Base-by-base conservation (phyloP, 148 eudicot species). In the Heliosperma pusillum region DNA sequence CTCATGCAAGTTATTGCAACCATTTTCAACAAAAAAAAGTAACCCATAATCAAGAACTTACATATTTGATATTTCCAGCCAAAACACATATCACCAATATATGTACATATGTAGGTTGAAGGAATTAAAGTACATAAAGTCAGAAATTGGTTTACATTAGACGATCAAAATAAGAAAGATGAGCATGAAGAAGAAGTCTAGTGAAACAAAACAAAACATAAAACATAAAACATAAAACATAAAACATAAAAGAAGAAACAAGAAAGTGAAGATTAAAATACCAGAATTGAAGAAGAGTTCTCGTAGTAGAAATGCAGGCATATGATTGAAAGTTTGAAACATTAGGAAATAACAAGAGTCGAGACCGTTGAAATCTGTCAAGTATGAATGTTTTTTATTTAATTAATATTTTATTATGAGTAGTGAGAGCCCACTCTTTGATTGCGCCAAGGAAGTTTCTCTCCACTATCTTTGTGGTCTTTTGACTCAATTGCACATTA, bases 71-170 rank as follows among this genome's bases (percentile, higher is more conserved):
- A 29, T 67, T 29, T 17, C 15, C n/a, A 29, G n/a, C 17, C 0
- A 77, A 71, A 67, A 3, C 58, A 42, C 80, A 78, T 72, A 53
- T 66, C 66, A 78, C 72, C 71, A 29, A 29, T n/a, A n/a, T n/a
- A n/a, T n/a, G n/a, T n/a, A n/a, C n/a, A n/a, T n/a, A n/a, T n/a
- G n/a, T n/a, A n/a, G n/a, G n/a, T n/a, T n/a, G n/a, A n/a, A n/a
- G n/a, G 30, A 1, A 36, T 36, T 36, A 36, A 26, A 58, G 44
- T 12, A 22, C 60, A 22, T 26, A 11, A 20, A 79, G 69, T 25
- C 59, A 78, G n/a, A 65, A 17, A 10, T 72, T 33, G 36, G 36
- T 72, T 74, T 36, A 73, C 77, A 17, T 25, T 5, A 25, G 21
- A 44, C 33, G 52, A 56, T 20, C 7, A 64, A 47, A 70, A 45